Conservation (phyloP, 2,329 filamentous ascomycete species). For the Ophiostoma tasmaniense region DNA sequence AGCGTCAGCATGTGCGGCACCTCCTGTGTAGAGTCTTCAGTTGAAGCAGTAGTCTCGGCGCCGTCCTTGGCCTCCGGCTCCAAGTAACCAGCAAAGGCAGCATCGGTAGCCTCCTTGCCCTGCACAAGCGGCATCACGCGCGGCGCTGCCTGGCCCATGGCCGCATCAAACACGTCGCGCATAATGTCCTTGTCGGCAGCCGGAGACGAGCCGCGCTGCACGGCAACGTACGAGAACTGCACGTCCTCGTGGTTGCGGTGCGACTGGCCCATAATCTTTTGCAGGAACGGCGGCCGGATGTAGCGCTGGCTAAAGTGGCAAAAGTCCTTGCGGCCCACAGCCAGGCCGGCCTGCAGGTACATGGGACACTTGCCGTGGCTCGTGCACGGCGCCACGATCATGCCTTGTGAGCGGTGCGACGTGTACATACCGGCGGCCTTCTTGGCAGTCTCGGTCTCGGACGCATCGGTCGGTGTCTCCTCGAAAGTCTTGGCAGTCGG, state of each 20-base stretch:
- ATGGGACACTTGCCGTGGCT: slow-evolving; percentile 85
- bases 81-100: slow-evolving; percentile 66
- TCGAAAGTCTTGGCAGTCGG: neutral
- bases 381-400: slow-evolving; percentile 71
- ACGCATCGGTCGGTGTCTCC: slow-evolving; percentile 17
- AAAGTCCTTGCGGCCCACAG: slow-evolving; percentile 71
- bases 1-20: slow-evolving; percentile 56
- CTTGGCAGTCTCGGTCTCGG: neutral
- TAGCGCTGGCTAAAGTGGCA: slow-evolving; percentile 89
- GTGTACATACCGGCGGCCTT: slow-evolving; percentile 17
- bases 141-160: slow-evolving; percentile 11
- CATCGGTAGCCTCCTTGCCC: slow-evolving; percentile 48
- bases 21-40: neutral
- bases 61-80: slow-evolving; percentile 28
- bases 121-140: slow-evolving; percentile 29
- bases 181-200: neutral
- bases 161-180: neutral
- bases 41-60: neutral
- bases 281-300: slow-evolving; percentile 72
- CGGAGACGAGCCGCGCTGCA: slow-evolving; percentile 57
- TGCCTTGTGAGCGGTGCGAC: slow-evolving; percentile 45
- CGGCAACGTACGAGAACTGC: slow-evolving; percentile 79
- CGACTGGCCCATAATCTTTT: slow-evolving; percentile 59
- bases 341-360: slow-evolving; percentile 65
- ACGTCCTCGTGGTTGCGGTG: slow-evolving; percentile 82